phyloP scores from a whole-genome alignment of 2,329 filamentous ascomycete species.

The Nigrograna mackinnonii region DNA sequence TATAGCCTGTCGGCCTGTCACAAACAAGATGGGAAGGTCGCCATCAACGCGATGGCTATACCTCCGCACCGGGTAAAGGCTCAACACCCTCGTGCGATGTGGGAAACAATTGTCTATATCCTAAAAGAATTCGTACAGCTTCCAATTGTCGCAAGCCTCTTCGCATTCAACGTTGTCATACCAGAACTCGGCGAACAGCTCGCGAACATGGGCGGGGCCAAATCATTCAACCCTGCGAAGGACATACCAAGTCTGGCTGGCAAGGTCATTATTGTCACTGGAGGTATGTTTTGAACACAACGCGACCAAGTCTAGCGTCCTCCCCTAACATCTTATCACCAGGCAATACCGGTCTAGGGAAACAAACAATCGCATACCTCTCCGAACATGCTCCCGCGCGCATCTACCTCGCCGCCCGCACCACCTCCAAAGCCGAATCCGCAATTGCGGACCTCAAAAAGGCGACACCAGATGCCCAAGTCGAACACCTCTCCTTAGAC shows the following conservation, averaged over 20 bases:
- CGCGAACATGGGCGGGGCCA: conserved; percentile 15
- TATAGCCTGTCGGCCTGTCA: background rate
- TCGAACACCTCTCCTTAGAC: conserved; percentile 45
- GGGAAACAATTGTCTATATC: too few species aligned
- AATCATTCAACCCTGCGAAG: conserved; percentile 27
- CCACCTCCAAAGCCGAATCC: conserved; percentile 43
- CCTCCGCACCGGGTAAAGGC: too few species aligned
- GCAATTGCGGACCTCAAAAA: conserved; percentile 46
- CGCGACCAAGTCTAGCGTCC: background rate
- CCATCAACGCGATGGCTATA: too few species aligned
- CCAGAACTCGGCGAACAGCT: conserved; percentile 8
- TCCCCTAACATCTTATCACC: conserved; percentile 4
- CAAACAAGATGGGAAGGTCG: too few species aligned
- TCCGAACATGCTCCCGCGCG: conserved; percentile 46
- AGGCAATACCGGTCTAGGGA: conserved; percentile 53
- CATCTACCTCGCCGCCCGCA: conserved; percentile 54
- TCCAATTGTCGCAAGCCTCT: background rate
- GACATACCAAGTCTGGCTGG: conserved; percentile 28
- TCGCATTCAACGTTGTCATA: conserved; percentile 10
- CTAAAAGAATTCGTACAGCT: too few species aligned
- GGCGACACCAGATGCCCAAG: conserved; percentile 31
- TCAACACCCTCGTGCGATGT: too few species aligned
- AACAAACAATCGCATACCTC: conserved; percentile 48
- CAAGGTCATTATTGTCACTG: conserved; percentile 40
- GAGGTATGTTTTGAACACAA: conserved; percentile 24